Evolutionary conservation across 1,284 basidiomycete genomes (phyloP).

Genomic region (Ustilago cynodontis): DNA sequence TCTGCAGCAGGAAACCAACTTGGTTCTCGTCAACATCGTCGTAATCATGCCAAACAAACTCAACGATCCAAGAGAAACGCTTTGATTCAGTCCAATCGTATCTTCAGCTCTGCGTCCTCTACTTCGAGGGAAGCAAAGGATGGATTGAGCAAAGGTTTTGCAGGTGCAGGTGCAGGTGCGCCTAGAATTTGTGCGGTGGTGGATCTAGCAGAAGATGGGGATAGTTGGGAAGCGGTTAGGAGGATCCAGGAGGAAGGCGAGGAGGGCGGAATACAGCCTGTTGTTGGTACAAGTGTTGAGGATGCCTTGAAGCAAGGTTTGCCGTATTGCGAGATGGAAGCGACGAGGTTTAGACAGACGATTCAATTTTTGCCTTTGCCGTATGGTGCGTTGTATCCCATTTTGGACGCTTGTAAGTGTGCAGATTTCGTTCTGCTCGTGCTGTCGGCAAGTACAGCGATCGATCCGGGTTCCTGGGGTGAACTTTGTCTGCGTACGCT

Average conservation of each 20-base stretch:
- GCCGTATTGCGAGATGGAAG: constrained; percentile 70
- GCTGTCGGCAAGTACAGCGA: constrained; percentile 84
- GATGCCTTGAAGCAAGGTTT: constrained; percentile 38
- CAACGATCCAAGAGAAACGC: constrained; percentile 64
- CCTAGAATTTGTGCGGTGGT: constrained; percentile 84
- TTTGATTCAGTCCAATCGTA: constrained; percentile 59
- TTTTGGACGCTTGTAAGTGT: constrained; percentile 86
- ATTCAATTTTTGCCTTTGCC: constrained; percentile 82
- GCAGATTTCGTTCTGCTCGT: constrained; percentile 92
- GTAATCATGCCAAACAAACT: constrained; percentile 65
- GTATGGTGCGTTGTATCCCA: constrained; percentile 76
- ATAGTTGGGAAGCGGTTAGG: constrained; percentile 73
- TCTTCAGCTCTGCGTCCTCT: constrained; percentile 43
- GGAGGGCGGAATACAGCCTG: constrained; percentile 71
- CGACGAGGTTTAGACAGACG: constrained; percentile 87
- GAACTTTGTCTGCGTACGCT: constrained; percentile 90
- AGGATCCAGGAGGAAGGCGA: constrained; percentile 79
- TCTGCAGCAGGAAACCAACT: constrained; percentile 53
- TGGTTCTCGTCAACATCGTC: constrained; percentile 57
- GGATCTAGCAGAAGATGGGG: constrained; percentile 80
- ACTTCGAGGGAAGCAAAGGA: constrained; percentile 36
- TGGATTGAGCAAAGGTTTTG: constrained; percentile 73
- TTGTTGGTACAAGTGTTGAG: constrained; percentile 55
- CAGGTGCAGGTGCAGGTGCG: constrained; percentile 75
- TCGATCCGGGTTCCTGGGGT: constrained; percentile 79